Evolutionary conservation across 2,329 filamentous ascomycete species (phyloP), one percentile per base, ranked within the genome.

Genomic region (Scedosporium aurantiacum): DNA sequence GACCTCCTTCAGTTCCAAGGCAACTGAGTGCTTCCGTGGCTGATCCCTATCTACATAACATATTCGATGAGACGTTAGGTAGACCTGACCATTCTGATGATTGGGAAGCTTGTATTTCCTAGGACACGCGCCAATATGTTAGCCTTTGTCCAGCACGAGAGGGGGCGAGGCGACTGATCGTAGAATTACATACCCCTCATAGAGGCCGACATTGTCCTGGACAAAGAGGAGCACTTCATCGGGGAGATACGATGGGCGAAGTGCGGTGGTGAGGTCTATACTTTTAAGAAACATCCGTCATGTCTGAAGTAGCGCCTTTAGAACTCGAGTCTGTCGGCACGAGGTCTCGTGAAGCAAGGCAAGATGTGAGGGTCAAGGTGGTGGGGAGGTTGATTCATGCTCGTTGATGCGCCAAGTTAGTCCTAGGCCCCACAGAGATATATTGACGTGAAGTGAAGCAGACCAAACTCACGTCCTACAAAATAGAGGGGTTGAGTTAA

Each of bases 231-330:
- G 81, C 67, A 90, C 89, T 82, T 99, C 94, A 80, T 97, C 94
- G 70, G 91, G 89, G 67, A 96, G 83, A 72, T 97, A 88, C 64
- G 88, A 89, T 69, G 94, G 94, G 80, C 94, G 89, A 72, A 97
- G 84, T 72, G 94, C 94, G 78, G 93, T 96, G 63, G 94, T 99
- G 70, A 99, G 84, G 77, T 99, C 93, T 74, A 97, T 83, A 69
- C 89, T 86, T 82, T 95, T 93, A 81, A 97, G 82, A 84, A 96
- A 96, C 93, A 97, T 97, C 81, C 89, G 90, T 88, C 78, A 83
- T 79, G 72, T 76, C 77, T 67, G 43, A 37, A 8, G 32, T 12
- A 10, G 32, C 32, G 32, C 32, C 32, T 37, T 37, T 12, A 37
- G 10, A 37, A 37, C 32, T 37, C 21, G 41, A 50, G 45, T 18